Evolutionary conservation across 2,329 filamentous ascomycete genomes (phyloP).

Genomic region (Calonectria ilicicola): DNA sequence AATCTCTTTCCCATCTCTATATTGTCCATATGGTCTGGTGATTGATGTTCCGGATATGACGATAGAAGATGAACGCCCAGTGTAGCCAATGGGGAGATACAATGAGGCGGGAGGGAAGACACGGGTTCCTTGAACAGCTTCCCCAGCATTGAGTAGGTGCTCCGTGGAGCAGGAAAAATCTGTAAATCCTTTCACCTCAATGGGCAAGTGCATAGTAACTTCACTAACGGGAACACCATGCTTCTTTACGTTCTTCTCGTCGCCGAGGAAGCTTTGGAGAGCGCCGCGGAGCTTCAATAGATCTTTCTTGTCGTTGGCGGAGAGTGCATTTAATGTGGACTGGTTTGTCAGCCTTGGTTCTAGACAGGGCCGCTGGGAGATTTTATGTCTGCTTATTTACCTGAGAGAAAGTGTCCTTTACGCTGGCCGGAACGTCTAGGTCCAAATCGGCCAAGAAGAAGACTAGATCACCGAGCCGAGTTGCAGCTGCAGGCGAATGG

Average conservation of each 20-base stretch:
- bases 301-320: constrained; percentile 8
- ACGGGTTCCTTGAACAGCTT: constrained; percentile 52
- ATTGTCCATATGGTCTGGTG: constrained; percentile 60
- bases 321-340: constrained; percentile 10
- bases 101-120: constrained; percentile 59
- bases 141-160: constrained; percentile 63
- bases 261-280: neutral
- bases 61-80: constrained; percentile 66
- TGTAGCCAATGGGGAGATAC: constrained; percentile 64
- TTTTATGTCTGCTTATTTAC: neutral
- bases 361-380: too few relatives aligned
- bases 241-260: constrained; percentile 3
- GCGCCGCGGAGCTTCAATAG: constrained; percentile 1
- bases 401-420: constrained; percentile 1
- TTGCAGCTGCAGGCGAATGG: constrained; percentile 6
- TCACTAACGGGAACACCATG: constrained; percentile 3
- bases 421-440: neutral
- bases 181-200: constrained; percentile 58
- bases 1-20: constrained; percentile 36
- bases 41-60: constrained; percentile 61
- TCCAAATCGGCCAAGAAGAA: constrained; percentile 16
- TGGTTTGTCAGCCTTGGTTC: neutral
- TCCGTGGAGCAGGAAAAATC: constrained; percentile 68
- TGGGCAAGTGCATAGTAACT: constrained; percentile 62
- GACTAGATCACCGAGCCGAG: constrained; percentile 9